Evolutionary conservation across 2,329 filamentous ascomycete species (phyloP).

Genomic region (Alternaria ethzedia): DNA sequence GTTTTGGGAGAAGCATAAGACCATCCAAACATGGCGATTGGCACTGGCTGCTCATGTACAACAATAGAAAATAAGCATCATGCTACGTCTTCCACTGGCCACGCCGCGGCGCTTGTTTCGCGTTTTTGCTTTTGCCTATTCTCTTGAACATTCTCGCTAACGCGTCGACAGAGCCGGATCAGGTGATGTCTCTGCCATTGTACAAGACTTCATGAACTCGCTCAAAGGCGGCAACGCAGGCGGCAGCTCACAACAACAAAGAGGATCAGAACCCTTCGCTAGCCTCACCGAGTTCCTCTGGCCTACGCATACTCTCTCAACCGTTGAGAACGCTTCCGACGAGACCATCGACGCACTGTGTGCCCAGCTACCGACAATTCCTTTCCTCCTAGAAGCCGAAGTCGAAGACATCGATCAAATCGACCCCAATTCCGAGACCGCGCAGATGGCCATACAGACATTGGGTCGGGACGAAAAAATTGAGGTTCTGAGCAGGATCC

Average conservation of each 20-base stretch:
- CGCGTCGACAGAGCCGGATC: constrained; percentile 53
- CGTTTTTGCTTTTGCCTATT: constrained; percentile 7
- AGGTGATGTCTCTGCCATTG: constrained; percentile 75
- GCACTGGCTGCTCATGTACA: constrained; percentile 39
- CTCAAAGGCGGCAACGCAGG: constrained; percentile 64
- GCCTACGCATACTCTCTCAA: constrained; percentile 76
- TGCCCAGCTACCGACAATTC: constrained; percentile 75
- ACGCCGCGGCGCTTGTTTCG: constrained; percentile 39
- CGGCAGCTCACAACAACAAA: constrained; percentile 38
- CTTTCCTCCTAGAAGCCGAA: constrained; percentile 78
- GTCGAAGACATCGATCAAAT: constrained; percentile 64
- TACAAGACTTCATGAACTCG: constrained; percentile 88
- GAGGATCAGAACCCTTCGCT: constrained; percentile 71
- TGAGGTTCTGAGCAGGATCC: constrained; percentile 76
- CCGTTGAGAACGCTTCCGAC: constrained; percentile 71
- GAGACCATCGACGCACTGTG: constrained; percentile 76
- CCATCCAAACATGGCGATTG: constrained; percentile 26
- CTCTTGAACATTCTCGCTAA: constrained; percentile 28
- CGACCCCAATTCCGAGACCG: constrained; percentile 71
- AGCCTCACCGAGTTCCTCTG: constrained; percentile 85
- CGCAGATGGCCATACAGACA: constrained; percentile 75
- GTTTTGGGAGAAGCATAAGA: constrained; percentile 36
- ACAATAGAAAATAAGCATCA: constrained; percentile 45
- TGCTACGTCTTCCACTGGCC: constrained; percentile 32
- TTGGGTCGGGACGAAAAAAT: constrained; percentile 80